These are phyloP conservation scores for Leccinum variabile DNA, from an alignment of 1,284 basidiomycete genomes.

Conservation along the genomic window DNA sequence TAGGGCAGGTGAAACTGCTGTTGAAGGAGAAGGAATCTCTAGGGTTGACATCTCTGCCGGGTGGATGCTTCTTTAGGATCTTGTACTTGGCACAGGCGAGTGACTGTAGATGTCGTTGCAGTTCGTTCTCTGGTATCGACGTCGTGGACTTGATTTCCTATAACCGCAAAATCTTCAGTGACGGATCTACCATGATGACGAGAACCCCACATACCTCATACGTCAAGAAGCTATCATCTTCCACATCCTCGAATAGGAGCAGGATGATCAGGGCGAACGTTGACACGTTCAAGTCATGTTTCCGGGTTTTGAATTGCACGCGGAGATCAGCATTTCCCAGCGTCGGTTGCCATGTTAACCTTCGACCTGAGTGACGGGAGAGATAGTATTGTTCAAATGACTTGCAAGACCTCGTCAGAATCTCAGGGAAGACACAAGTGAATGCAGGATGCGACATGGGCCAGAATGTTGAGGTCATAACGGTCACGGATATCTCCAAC, in stretches of 20 bases:
- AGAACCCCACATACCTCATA: constrained; percentile 58
- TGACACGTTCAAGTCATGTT: constrained; percentile 91
- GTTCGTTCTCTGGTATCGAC: constrained; percentile 72
- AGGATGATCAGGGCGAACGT: constrained; percentile 91
- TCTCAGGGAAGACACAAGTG: constrained; percentile 66
- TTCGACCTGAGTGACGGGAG: constrained; percentile 84
- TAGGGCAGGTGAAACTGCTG: constrained; percentile 69
- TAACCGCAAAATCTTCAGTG: background rate
- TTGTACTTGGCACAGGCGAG: constrained; percentile 98
- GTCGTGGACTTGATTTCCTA: constrained; percentile 76
- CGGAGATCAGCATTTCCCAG: constrained; percentile 91
- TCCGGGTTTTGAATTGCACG: constrained; percentile 76
- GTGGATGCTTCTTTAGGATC: constrained; percentile 88
- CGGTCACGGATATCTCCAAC: constrained; percentile 81
- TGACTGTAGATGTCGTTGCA: constrained; percentile 91
- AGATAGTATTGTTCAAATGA: constrained; percentile 92
- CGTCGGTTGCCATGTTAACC: constrained; percentile 93
- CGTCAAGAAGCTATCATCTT: constrained; percentile 67
- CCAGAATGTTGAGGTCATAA: constrained; percentile 95
- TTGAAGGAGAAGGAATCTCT: constrained; percentile 93
- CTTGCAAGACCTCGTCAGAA: constrained; percentile 64
- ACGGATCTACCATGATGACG: background rate
- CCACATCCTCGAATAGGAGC: constrained; percentile 80
- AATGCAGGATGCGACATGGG: constrained; percentile 69
- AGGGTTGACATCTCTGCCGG: constrained; percentile 76